These are phyloP conservation scores for Zygoascus hellenicus DNA, from an alignment of 1,139 yeast genomes.

Conservation along the genomic window DNA sequence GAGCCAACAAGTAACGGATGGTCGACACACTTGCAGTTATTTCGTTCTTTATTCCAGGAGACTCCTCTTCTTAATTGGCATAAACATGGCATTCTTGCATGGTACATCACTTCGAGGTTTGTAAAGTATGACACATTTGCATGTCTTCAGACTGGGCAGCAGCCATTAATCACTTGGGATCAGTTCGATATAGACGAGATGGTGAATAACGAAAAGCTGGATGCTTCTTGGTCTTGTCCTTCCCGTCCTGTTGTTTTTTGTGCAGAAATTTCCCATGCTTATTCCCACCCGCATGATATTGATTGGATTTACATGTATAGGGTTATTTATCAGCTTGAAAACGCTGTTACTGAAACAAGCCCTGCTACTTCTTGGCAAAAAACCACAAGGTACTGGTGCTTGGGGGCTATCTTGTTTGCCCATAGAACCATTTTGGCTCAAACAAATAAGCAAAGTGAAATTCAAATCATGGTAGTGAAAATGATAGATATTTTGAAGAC, in stretches of 20 bases:
- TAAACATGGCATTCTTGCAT: slow-evolving; percentile 7
- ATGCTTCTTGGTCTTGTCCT: slow-evolving; percentile 10
- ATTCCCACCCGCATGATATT: background rate
- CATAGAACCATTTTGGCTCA: slow-evolving; percentile 2
- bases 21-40: slow-evolving; percentile 7
- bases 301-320: background rate
- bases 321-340: slow-evolving; percentile 1
- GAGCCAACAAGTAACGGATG: slow-evolving; percentile 9
- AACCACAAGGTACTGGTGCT: slow-evolving; percentile 4
- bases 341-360: background rate
- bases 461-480: background rate
- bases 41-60: slow-evolving; percentile 5
- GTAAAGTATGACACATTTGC: slow-evolving; percentile 12
- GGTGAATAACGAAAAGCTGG: slow-evolving; percentile 2
- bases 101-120: slow-evolving; percentile 9
- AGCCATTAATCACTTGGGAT: slow-evolving; percentile 3
- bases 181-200: background rate
- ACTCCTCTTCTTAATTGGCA: slow-evolving; percentile 2
- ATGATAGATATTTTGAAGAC: background rate
- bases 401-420: slow-evolving; percentile 1
- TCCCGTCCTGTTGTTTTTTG: slow-evolving; percentile 7
- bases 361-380: background rate
- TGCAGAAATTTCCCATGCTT: slow-evolving; percentile 8
- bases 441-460: background rate
- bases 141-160: slow-evolving; percentile 7